Percentiles rank a stretch among this genome's conserved stretches.
Evolutionary conservation across 2,329 filamentous ascomycete genomes (phyloP).

Genomic region (Fusarium ramigenum): DNA sequence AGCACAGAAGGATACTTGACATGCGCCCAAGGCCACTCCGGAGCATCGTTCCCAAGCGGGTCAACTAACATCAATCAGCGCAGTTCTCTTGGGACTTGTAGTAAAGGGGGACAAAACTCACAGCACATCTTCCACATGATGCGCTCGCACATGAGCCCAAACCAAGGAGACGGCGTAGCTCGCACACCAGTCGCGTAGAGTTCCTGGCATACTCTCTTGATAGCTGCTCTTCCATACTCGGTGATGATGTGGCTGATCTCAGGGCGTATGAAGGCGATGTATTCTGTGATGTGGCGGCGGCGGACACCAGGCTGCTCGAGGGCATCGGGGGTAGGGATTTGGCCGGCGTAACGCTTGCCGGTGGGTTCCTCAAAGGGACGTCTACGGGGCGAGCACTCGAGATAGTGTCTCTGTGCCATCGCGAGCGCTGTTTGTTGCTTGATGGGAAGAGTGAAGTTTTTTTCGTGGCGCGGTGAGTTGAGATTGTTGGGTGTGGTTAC

Average conservation of each 20-base stretch:
- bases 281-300: not conserved
- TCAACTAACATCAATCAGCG: not conserved
- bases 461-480: not conserved
- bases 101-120: not conserved
- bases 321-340: not conserved
- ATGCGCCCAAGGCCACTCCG: not conserved
- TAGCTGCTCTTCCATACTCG: not conserved
- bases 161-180: not conserved
- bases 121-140: not conserved
- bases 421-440: fast-evolving
- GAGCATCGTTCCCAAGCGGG: not conserved
- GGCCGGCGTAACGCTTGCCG: not conserved
- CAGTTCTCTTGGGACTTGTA: fast-evolving
- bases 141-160: not conserved
- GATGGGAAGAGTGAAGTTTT: not conserved
- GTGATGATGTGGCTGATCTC: not conserved
- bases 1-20: not conserved
- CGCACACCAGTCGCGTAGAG: not conserved
- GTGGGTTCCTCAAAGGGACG: not conserved
- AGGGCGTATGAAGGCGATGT: not conserved
- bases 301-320: not conserved
- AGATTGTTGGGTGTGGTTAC: not conserved
- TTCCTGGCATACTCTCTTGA: not conserved
- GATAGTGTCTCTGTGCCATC: not conserved
- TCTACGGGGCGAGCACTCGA: not conserved